Evolutionary conservation across 345 rosid genomes (phyloP).

Genomic region (Aquilaria yunnanensis): DNA sequence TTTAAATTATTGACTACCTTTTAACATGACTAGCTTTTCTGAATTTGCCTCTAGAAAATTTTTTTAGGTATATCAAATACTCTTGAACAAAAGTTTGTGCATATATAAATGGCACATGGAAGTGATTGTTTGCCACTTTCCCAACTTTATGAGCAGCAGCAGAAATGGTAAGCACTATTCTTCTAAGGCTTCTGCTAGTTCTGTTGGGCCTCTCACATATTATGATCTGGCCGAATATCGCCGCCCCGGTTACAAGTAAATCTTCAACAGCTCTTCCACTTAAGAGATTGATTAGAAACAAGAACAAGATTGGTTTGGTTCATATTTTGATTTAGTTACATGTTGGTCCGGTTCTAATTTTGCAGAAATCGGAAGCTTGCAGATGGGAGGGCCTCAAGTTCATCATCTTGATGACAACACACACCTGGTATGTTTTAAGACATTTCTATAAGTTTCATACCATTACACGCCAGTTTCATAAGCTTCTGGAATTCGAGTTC

Average conservation of each 20-base stretch:
- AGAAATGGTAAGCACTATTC: slow-evolving; percentile 33
- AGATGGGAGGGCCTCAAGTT: slow-evolving; percentile 25
- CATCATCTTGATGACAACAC: slow-evolving; percentile 14
- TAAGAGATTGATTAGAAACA: neutral
- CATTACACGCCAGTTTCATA: neutral
- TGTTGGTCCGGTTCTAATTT: neutral
- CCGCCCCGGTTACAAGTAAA: slow-evolving; percentile 40
- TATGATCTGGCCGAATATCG: slow-evolving; percentile 14
- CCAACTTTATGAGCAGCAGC: neutral
- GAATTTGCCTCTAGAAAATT: too few relatives aligned
- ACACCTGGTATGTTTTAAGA: slow-evolving; percentile 11
- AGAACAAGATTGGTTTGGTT: neutral
- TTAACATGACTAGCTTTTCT: slow-evolving; percentile 18
- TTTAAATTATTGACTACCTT: slow-evolving; percentile 1
- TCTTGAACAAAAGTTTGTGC: slow-evolving; percentile 7
- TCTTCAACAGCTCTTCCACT: slow-evolving; percentile 8
- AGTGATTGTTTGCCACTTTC: slow-evolving; percentile 11
- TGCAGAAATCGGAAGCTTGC: slow-evolving; percentile 35
- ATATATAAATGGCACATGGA: slow-evolving; percentile 10
- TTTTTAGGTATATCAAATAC: slow-evolving; percentile 3
- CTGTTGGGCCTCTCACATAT: slow-evolving; percentile 30
- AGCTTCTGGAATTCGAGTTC: too few relatives aligned
- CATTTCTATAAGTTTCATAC: neutral
- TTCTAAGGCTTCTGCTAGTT: slow-evolving; percentile 25
- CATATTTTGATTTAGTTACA: neutral